Evolutionary conservation across 129 eudicot genomes (phyloP).

Genomic region (Erigeron canadensis): DNA sequence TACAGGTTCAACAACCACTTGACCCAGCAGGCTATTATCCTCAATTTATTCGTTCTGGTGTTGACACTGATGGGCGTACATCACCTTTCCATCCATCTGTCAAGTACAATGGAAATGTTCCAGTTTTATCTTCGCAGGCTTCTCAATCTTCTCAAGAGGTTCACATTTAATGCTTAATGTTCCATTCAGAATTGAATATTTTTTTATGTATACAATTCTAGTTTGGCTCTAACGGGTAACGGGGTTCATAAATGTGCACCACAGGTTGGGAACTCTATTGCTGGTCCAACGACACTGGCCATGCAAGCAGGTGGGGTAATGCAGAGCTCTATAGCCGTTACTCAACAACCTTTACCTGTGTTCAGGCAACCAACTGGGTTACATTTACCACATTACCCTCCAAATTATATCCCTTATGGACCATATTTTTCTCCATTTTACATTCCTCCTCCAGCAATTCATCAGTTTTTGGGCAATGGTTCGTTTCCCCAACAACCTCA

Average conservation of each 20-base stretch:
- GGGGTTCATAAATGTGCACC: conserved; percentile 13
- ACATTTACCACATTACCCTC: conserved; percentile 76
- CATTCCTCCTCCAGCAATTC: conserved; percentile 69
- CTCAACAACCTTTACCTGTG: conserved; percentile 77
- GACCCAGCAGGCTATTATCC: conserved; percentile 79
- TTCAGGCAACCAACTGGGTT: conserved; percentile 84
- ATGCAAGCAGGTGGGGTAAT: conserved; percentile 73
- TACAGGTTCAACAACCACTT: conserved; percentile 74
- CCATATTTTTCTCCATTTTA: conserved; percentile 70
- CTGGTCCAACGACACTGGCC: conserved; percentile 60
- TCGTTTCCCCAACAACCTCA: conserved; percentile 83
- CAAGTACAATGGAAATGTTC: conserved; percentile 60
- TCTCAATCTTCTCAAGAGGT: conserved; percentile 85
- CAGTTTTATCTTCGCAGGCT: conserved; percentile 52
- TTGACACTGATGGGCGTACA: conserved; percentile 62
- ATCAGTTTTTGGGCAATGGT: conserved; percentile 76
- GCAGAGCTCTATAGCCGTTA: conserved; percentile 65
- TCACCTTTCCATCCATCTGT: conserved; percentile 66
- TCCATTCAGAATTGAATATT: neutral
- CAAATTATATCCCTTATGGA: conserved; percentile 71
- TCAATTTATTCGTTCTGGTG: conserved; percentile 63
- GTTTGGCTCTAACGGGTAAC: conserved; percentile 1
- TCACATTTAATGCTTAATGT: conserved; percentile 21
- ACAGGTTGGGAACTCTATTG: conserved; percentile 63
- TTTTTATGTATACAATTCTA: neutral